Evolutionary conservation across 2,329 filamentous ascomycete genomes (phyloP), one percentile per base, ranked within the genome.

Genomic region (Ophiocordyceps unilateralis): DNA sequence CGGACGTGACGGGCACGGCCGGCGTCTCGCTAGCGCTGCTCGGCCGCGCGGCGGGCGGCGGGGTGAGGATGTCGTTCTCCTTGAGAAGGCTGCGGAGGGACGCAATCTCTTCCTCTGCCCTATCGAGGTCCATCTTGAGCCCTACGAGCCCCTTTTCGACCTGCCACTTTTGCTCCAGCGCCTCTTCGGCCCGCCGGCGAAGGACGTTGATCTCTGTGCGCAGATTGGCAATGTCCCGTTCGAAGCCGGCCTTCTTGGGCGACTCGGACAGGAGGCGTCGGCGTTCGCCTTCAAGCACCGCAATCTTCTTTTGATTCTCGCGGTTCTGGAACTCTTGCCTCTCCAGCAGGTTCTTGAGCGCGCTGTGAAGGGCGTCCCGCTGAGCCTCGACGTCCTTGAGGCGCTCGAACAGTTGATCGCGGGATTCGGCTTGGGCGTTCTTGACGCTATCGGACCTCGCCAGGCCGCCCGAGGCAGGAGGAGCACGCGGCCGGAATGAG

Each of bases 61-160:
- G 78, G 21, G 83, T 77, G 36, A 79, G 68, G 44, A 88, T 86
- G 54, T 95, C 87, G 51, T 88, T 83, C 58, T 93, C 85, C 47
- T 79, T 68, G 19, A 96, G 71, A 22, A 96, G 68, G 26, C 68
- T 74, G 38, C 85, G 78, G 36, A 98, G 71, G n/a, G 83, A 83
- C 36, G 76, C 69, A 24, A 93, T 93, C 63, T 98, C 91, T 58
- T 91, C 83, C 60, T 95, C 86, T 22, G 91, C 88, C 48, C 88
- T 83, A 60, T 96, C 91, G 37, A 98, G 75, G 56, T 96, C 89
- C 83, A 94, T 95, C 65, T 94, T 93, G 44, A 96, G 66, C 44
- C 88, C 86, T 42, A 77, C 74, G 2, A 96, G 67, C 17, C 86
- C 86, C 63, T 93, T 93, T 62, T 95, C 89, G 47, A 88, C 89